These are phyloP conservation scores for Chlamydomonas incerta DNA, from an alignment of 139 green algal species.

Conservation along the genomic window DNA sequence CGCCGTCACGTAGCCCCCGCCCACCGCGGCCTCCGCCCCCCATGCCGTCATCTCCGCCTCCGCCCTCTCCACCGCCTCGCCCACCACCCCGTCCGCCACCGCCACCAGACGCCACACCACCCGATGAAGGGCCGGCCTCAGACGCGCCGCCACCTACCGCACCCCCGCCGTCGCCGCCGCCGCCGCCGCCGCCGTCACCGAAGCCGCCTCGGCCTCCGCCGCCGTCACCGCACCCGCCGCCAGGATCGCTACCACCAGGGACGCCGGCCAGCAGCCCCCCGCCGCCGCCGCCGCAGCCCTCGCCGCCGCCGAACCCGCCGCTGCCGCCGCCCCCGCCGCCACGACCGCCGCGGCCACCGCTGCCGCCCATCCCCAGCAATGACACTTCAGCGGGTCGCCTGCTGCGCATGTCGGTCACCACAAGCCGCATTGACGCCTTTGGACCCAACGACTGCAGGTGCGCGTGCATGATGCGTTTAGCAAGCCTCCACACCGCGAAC, in stretches of 20 bases:
- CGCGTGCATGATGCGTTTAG: too few relatives aligned
- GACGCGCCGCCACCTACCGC: too few relatives aligned
- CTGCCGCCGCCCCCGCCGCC: neutral
- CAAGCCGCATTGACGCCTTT: neutral
- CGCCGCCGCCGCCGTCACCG: neutral
- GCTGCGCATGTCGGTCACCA: neutral
- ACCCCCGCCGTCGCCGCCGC: neutral
- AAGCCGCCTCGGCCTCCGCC: neutral
- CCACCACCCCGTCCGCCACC: too few relatives aligned
- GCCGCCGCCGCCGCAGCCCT: neutral
- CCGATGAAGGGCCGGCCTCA: too few relatives aligned
- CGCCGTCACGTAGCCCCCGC: too few relatives aligned
- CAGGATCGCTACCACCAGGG: neutral
- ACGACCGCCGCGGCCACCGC: neutral
- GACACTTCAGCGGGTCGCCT: neutral
- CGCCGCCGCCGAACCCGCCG: neutral
- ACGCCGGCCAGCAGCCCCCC: neutral
- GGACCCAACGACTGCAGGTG: slow-evolving; percentile 6
- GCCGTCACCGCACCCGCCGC: neutral
- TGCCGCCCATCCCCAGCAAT: neutral
- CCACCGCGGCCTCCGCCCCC: too few relatives aligned
- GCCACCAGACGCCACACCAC: too few relatives aligned
- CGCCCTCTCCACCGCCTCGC: neutral
- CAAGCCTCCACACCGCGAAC: too few relatives aligned
- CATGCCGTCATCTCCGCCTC: too few relatives aligned